phyloP scores from a whole-genome alignment of 1,139 yeast species.

The Taphrina communis region DNA sequence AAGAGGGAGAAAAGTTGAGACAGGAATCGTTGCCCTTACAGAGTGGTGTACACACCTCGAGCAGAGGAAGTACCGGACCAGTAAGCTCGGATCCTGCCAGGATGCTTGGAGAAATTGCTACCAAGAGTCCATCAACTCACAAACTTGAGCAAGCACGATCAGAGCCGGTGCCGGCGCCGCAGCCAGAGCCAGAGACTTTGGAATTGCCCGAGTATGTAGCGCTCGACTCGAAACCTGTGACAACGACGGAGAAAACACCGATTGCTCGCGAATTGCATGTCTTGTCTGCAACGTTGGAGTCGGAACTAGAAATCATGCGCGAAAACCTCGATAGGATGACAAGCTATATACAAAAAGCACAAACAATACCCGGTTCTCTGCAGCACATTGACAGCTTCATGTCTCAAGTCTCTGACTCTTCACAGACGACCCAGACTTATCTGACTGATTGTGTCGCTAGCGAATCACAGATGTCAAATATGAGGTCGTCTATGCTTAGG shows the following conservation, averaged over 20 bases:
- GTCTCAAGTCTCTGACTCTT: neutral
- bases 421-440: neutral
- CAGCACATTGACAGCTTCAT: neutral
- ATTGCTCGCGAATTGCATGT: slow-evolving; percentile 15
- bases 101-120: neutral
- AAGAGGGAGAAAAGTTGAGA: neutral
- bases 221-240: neutral
- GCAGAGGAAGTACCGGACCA: neutral
- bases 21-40: neutral
- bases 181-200: slow-evolving; percentile 2
- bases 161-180: neutral
- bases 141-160: too few species aligned
- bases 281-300: slow-evolving; percentile 1
- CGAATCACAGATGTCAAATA: slow-evolving; percentile 2
- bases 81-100: neutral
- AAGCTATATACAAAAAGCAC: neutral
- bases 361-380: neutral
- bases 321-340: slow-evolving; percentile 8
- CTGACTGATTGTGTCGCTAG: neutral
- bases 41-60: neutral
- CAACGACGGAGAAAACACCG: neutral
- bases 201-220: slow-evolving; percentile 2
- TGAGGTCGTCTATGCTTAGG: slow-evolving; percentile 27
- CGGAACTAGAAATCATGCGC: slow-evolving; percentile 36
- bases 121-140: neutral